phyloP scores from a whole-genome alignment of 140 eudicot species.

The Eryngium alpinum region DNA sequence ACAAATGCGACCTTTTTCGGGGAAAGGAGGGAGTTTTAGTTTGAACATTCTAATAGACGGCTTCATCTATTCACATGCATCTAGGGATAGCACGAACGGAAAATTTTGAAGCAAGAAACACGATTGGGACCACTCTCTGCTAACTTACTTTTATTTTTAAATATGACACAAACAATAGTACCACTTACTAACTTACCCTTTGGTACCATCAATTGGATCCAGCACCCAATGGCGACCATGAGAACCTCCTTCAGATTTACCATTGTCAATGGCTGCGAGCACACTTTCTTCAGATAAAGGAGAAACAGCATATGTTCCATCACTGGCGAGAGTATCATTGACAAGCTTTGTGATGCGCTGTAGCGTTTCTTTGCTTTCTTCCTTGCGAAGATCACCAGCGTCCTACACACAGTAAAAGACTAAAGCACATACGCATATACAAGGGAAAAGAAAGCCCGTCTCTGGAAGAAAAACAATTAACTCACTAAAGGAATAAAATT shows the following conservation, averaged over 20 bases:
- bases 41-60: background rate
- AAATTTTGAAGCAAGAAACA: background rate
- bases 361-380: conserved; percentile 72
- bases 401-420: conserved; percentile 41
- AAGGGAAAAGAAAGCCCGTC: background rate
- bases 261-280: conserved; percentile 72
- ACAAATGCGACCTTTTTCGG: background rate
- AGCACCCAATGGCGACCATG: conserved; percentile 93
- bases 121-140: background rate
- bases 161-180: background rate
- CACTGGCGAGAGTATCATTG: conserved; percentile 72
- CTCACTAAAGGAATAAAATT: background rate
- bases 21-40: background rate
- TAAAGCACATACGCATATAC: background rate
- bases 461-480: background rate
- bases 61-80: background rate
- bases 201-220: conserved; percentile 98
- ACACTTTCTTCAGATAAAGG: conserved; percentile 64
- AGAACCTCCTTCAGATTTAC: conserved; percentile 95
- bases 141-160: background rate
- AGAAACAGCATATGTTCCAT: conserved; percentile 36
- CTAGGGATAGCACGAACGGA: background rate
- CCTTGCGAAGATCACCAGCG: conserved; percentile 79
- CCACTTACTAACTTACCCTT: conserved; percentile 57
- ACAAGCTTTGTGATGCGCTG: conserved; percentile 72